Evolutionary conservation across 805 yeast species (phyloP), one percentile per base, ranked within the genome.

Genomic region (Zygosaccharomyces gambellarensis): DNA sequence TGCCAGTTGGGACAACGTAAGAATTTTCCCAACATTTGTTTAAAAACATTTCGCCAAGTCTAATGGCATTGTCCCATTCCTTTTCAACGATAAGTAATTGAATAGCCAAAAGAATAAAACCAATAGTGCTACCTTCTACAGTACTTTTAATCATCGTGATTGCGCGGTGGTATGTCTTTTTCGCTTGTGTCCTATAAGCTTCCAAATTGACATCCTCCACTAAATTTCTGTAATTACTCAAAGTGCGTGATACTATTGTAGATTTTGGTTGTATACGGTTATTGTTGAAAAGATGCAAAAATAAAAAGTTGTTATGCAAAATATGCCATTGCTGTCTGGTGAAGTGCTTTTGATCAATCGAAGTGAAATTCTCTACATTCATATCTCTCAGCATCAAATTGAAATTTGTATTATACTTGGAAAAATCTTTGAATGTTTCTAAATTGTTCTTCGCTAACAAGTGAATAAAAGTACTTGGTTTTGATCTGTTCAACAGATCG

Each of bases 351-450:
- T 50, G 40, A 22, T 55, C 59, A 28, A 58, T 45, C 2, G 63
- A 51, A 36, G 56, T 53, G 8, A 58, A 12, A 34, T 52, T 54
- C 47, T 62, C 60, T n/a, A 48, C 50, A 38, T 70, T 68, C 46
- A 61, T 58, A 49, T 67, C 77, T 57, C 70, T 68, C 14, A 67
- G 48, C 1, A 63, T 48, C 22, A 72, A 48, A 19, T 69, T 57
- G 25, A 64, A 50, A 49, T 67, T 67, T 4, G 62, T 53, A 5
- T 55, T 45, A 53, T 59, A 64, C 43, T 65, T 67, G 27, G 71
- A 65, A n/a, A 61, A 45, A 50, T 62, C 65, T 38, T 25, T 17
- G 47, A 61, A 59, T 8, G 71, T 53, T 27, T 59, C 52, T 22
- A 61, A 42, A 49, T 72, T 72, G 54, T 60, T 70, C 17, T 61